Percentiles rank a stretch among this genome's conserved stretches.
Conservation (phyloP, 2,329 filamentous ascomycete genomes). For the Fusarium temperatum region DNA sequence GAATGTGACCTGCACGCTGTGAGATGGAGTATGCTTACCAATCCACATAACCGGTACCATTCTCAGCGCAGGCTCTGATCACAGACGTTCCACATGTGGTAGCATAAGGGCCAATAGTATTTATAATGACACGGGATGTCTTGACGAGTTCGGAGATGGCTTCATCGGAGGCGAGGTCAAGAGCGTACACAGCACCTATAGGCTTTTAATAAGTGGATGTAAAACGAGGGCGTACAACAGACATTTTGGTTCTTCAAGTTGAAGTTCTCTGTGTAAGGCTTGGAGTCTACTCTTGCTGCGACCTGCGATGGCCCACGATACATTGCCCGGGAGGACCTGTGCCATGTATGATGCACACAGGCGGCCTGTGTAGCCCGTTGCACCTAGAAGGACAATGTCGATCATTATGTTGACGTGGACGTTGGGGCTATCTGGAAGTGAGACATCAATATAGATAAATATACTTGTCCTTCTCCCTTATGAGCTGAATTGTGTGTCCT, state of each 20-base stretch:
- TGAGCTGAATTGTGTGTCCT: not conserved
- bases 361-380: constrained; percentile 82
- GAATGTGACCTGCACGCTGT: not conserved
- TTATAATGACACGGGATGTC: not conserved
- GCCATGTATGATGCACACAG: constrained; percentile 78
- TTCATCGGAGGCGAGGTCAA: constrained; percentile 5
- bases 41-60: constrained; percentile 35
- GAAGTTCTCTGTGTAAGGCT: constrained; percentile 59
- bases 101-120: constrained; percentile 29
- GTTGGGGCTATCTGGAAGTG: not conserved
- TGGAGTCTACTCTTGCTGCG: constrained; percentile 79
- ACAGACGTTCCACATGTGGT: constrained; percentile 23
- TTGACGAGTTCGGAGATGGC: not conserved
- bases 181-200: not conserved
- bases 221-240: not conserved
- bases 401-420: not conserved
- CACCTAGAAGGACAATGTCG: constrained; percentile 60
- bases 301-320: constrained; percentile 86
- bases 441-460: not conserved
- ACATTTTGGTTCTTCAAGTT: constrained; percentile 1
- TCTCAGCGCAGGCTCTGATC: constrained; percentile 32
- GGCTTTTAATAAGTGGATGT: not conserved
- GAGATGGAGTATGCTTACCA: constrained; percentile 6
- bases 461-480: not conserved
- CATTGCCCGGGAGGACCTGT: constrained; percentile 71